phyloP scores from a whole-genome alignment of 2,329 filamentous ascomycete species.

The Venturia aucupariae region DNA sequence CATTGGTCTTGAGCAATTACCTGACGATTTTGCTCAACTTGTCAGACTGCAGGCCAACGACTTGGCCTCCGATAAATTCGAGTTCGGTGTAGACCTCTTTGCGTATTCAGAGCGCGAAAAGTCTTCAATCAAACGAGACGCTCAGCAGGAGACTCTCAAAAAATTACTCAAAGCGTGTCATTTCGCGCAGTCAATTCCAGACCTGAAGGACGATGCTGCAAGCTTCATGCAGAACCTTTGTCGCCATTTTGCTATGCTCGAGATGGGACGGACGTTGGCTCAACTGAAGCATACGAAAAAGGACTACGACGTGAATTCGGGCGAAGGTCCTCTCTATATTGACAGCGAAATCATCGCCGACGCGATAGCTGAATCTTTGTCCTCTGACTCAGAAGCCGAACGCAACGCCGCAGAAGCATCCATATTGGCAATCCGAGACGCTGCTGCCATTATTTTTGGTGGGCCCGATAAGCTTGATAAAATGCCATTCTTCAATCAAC shows the following conservation, averaged over 20 bases:
- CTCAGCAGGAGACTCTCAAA: conserved; percentile 73
- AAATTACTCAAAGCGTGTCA: conserved; percentile 84
- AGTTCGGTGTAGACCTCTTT: conserved; percentile 61
- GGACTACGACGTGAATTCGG: conserved; percentile 73
- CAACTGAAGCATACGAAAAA: conserved; percentile 67
- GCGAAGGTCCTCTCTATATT: conserved; percentile 78
- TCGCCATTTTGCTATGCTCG: conserved; percentile 81
- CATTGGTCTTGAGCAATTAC: conserved; percentile 77
- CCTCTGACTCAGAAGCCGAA: conserved; percentile 72
- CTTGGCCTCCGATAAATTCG: conserved; percentile 60
- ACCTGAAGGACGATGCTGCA: conserved; percentile 67
- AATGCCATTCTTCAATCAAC: conserved; percentile 74
- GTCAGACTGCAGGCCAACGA: conserved; percentile 87
- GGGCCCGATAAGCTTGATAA: conserved; percentile 60
- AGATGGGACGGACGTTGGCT: conserved; percentile 77
- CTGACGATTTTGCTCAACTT: conserved; percentile 77
- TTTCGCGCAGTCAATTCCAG: conserved; percentile 71
- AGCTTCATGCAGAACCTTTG: conserved; percentile 72
- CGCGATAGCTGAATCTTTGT: conserved; percentile 79
- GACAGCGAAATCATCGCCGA: conserved; percentile 83
- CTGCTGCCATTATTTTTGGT: conserved; percentile 71
- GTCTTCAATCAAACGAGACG: conserved; percentile 78
- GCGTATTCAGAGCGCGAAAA: conserved; percentile 68
- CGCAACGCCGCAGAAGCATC: conserved; percentile 74
- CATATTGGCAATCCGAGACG: conserved; percentile 68